These are phyloP conservation scores for Hygrocybe coccinea DNA, from an alignment of 768 basidiomycete genomes.

Conservation along the genomic window DNA sequence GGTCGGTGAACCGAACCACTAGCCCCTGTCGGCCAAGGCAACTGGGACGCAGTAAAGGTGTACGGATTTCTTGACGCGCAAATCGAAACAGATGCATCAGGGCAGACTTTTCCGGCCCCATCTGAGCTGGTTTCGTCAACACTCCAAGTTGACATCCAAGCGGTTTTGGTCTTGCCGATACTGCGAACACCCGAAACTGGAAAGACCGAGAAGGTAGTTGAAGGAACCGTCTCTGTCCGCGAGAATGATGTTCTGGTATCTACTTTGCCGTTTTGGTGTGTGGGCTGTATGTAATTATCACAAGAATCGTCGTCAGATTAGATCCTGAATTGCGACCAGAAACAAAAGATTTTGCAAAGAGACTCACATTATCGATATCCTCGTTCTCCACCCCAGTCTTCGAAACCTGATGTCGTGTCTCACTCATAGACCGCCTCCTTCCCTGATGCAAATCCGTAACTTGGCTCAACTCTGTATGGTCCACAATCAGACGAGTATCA, in stretches of 20 bases:
- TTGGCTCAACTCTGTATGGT: not conserved
- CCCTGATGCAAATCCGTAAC: not conserved
- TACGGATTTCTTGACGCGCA: not conserved
- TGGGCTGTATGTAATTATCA: too few species aligned
- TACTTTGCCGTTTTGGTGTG: not conserved
- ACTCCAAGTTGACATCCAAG: not conserved
- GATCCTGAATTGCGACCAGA: not conserved
- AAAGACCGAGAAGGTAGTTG: not conserved
- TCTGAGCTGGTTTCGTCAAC: not conserved
- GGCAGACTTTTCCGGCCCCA: not conserved
- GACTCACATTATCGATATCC: not conserved
- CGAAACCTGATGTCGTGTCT: not conserved
- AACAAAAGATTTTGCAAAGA: not conserved
- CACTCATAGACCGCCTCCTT: not conserved
- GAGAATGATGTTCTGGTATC: not conserved
- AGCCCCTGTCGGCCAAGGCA: not conserved
- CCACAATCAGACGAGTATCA: not conserved
- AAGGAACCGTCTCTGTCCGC: not conserved
- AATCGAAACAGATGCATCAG: not conserved
- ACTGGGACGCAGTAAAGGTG: not conserved
- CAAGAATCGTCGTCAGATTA: too few species aligned
- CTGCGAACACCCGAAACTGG: not conserved
- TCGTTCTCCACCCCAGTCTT: not conserved
- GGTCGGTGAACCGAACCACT: not conserved
- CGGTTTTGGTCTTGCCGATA: not conserved